Percentiles rank a stretch among this genome's conserved stretches.
Evolutionary conservation across 83 land plant species (phyloP).

Genomic region (Isoetes engelmannii): DNA sequence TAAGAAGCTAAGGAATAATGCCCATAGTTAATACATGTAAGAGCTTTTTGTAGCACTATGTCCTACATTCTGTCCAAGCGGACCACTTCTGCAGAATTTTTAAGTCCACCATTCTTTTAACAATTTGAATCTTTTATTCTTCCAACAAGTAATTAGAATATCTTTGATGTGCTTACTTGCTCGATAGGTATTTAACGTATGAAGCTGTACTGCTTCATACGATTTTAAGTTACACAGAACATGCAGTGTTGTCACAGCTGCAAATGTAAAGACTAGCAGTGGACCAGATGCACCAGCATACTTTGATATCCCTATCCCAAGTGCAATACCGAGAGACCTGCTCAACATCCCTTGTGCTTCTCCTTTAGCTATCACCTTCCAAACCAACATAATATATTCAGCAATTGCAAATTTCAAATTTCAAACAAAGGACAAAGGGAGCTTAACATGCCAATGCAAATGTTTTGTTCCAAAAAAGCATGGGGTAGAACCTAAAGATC

Average conservation of each 20-base stretch:
- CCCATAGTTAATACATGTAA: neutral
- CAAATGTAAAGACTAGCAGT: constrained; percentile 59
- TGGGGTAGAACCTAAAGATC: too few species aligned
- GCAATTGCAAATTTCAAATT: too few species aligned
- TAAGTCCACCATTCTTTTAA: neutral
- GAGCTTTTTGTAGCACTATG: neutral
- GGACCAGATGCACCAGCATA: constrained; percentile 67
- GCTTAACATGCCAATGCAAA: too few species aligned
- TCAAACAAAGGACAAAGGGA: too few species aligned
- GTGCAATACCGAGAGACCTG: constrained; percentile 79
- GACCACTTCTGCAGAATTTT: neutral
- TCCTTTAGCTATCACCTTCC: constrained; percentile 95
- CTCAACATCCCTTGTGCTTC: constrained; percentile 99
- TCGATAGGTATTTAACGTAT: constrained; percentile 94
- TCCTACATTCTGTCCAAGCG: neutral
- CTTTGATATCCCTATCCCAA: constrained; percentile 76
- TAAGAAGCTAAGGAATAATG: constrained; percentile 2
- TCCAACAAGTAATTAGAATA: neutral
- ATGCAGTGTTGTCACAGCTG: constrained; percentile 58
- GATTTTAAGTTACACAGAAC: constrained; percentile 88
- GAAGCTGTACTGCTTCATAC: constrained; percentile 83
- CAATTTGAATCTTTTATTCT: neutral
- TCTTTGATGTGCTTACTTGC: constrained; percentile 56
- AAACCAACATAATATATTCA: neutral
- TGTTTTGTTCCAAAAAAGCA: too few species aligned